These are phyloP conservation scores for Coemansia sp. DNA, from an alignment of 192 early-diverging fungal genomes.

Conservation along the genomic window DNA sequence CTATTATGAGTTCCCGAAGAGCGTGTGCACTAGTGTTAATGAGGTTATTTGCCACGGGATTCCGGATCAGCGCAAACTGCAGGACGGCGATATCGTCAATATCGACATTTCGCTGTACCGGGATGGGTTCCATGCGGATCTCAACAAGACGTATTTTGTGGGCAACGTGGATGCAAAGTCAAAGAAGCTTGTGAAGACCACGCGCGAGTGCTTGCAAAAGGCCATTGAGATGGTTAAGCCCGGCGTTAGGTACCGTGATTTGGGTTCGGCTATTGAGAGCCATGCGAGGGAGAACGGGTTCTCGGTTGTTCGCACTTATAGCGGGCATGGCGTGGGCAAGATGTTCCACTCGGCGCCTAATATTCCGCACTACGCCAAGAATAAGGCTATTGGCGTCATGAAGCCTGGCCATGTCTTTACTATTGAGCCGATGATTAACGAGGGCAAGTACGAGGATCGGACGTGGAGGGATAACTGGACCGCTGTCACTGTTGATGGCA, in stretches of 20 bases:
- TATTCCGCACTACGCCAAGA: conserved; percentile 93
- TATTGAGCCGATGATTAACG: conserved; percentile 99
- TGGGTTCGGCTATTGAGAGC: conserved; percentile 87
- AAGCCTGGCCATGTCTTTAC: conserved; percentile 95
- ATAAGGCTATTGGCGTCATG: conserved; percentile 95
- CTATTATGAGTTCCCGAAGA: conserved; percentile 96
- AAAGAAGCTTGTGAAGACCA: conserved; percentile 71
- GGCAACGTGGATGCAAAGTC: conserved; percentile 82
- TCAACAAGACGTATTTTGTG: conserved; percentile 90
- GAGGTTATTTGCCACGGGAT: conserved; percentile 98
- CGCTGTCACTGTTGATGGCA: conserved; percentile 85
- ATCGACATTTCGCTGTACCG: conserved; percentile 87
- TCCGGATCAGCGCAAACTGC: conserved; percentile 87
- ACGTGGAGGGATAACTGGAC: conserved; percentile 87
- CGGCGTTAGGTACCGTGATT: conserved; percentile 85
- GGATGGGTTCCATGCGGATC: conserved; percentile 93
- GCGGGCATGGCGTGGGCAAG: conserved; percentile 87
- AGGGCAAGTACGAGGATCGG: conserved; percentile 69
- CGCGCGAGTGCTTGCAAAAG: conserved; percentile 84
- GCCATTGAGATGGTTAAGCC: conserved; percentile 93
- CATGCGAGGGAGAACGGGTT: conserved; percentile 82
- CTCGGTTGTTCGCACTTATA: conserved; percentile 88
- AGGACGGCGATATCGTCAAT: conserved; percentile 97
- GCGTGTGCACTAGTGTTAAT: conserved; percentile 86
- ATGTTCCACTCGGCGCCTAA: conserved; percentile 90